Percentiles rank a stretch among this genome's conserved stretches.
Conservation (phyloP, 805 yeast species). For the Aciculoconidium aculeatum region DNA sequence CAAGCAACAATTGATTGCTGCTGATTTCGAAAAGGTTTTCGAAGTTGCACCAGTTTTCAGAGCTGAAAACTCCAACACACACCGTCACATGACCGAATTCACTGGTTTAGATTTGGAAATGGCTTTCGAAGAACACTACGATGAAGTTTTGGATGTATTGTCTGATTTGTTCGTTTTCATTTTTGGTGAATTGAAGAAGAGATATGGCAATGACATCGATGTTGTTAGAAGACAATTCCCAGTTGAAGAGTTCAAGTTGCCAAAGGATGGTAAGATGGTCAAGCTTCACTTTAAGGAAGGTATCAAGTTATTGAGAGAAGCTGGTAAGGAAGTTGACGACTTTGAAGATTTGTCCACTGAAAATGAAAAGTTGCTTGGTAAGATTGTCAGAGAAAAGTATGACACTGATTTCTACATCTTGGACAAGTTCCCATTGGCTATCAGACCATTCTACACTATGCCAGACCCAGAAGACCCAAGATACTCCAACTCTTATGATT, state of each 20-base stretch:
- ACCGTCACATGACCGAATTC: conserved; percentile 99
- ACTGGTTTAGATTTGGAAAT: conserved; percentile 96
- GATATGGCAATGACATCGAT: conserved; percentile 82
- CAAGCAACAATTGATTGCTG: conserved; percentile 96
- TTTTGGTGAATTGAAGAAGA: conserved; percentile 72
- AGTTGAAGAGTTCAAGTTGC: conserved; percentile 94
- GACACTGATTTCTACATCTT: conserved; percentile 96
- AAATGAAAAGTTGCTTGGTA: conserved; percentile 90
- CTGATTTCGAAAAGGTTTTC: conserved; percentile 93
- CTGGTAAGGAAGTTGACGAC: conserved; percentile 81
- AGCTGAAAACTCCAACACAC: conserved; percentile 98
- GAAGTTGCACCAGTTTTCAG: conserved; percentile 98
- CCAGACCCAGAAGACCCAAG: conserved; percentile 90
- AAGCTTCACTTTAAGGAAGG: conserved; percentile 88
- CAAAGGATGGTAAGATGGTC: conserved; percentile 91
- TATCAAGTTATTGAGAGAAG: conserved; percentile 75
- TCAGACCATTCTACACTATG: conserved; percentile 99
- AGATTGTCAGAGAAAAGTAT: conserved; percentile 85
- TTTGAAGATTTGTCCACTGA: conserved; percentile 90
- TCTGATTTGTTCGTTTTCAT: conserved; percentile 80
- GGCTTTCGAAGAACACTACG: conserved; percentile 97
- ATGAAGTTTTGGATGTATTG: conserved; percentile 68
- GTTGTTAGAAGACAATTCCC: conserved; percentile 92
- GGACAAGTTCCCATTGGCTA: conserved; percentile 95
- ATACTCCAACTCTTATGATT: conserved; percentile 96